Evolutionary conservation across 2,329 filamentous ascomycete species (phyloP).

Genomic region (Curvularia sp.): DNA sequence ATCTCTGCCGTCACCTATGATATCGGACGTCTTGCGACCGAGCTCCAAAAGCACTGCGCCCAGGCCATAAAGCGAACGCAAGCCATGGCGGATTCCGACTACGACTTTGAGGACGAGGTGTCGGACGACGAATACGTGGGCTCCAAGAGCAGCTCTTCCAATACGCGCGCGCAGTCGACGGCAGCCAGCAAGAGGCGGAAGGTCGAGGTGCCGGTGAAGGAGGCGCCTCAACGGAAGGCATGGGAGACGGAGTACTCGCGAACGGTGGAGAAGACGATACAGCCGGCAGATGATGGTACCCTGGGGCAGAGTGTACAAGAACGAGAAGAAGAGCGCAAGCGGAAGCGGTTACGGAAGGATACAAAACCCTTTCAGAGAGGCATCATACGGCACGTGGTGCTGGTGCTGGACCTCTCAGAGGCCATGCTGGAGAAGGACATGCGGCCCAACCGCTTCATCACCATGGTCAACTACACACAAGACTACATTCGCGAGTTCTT

Average conservation of each 20-base stretch:
- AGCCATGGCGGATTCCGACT: slow-evolving; percentile 76
- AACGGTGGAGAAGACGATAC: slow-evolving; percentile 67
- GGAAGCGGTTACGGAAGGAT: slow-evolving; percentile 81
- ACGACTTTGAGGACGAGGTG: slow-evolving; percentile 69
- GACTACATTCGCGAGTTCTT: slow-evolving; percentile 95
- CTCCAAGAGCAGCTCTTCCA: slow-evolving; percentile 42
- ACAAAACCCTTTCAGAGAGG: slow-evolving; percentile 94
- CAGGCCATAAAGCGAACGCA: background rate
- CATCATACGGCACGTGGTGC: slow-evolving; percentile 93
- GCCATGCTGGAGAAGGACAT: slow-evolving; percentile 97
- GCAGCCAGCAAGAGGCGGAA: slow-evolving; percentile 31
- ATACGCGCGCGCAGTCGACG: slow-evolving; percentile 35
- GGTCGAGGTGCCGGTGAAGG: slow-evolving; percentile 24
- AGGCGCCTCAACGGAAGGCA: slow-evolving; percentile 55
- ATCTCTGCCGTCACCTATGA: background rate
- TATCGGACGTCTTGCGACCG: background rate
- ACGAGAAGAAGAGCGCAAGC: slow-evolving; percentile 80
- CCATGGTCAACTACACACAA: slow-evolving; percentile 81
- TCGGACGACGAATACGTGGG: slow-evolving; percentile 69
- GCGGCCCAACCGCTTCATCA: slow-evolving; percentile 82
- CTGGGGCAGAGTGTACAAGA: slow-evolving; percentile 75
- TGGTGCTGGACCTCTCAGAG: slow-evolving; percentile 89
- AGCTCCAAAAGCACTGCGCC: background rate
- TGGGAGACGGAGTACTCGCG: slow-evolving; percentile 54
- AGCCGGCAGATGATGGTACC: slow-evolving; percentile 69